Evolutionary conservation across 2,329 filamentous ascomycete species (phyloP).

Genomic region (Neurospora crassa): DNA sequence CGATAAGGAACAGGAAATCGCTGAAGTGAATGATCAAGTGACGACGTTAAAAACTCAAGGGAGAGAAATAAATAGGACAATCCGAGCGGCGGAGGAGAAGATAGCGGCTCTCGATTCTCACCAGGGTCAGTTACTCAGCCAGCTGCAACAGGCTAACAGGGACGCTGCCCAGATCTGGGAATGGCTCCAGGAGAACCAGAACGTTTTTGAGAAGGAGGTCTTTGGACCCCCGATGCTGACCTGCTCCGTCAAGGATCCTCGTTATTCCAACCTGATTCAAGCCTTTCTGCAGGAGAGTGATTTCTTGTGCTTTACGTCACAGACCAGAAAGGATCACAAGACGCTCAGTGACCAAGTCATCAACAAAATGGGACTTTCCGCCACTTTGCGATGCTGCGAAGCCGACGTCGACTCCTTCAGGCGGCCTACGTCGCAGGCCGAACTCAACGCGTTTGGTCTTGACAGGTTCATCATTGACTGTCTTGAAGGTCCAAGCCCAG

Average conservation of each 20-base stretch:
- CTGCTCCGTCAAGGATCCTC: constrained; percentile 67
- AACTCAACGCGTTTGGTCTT: constrained; percentile 54
- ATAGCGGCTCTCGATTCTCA: constrained; percentile 59
- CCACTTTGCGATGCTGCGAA: constrained; percentile 59
- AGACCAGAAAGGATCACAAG: constrained; percentile 65
- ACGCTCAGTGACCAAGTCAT: constrained; percentile 58
- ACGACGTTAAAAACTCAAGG: constrained; percentile 30
- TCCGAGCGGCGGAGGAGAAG: constrained; percentile 33
- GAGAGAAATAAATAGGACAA: constrained; percentile 28
- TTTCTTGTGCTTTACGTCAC: constrained; percentile 63
- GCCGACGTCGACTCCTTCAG: constrained; percentile 44
- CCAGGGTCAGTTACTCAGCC: constrained; percentile 61
- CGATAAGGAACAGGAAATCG: constrained; percentile 37
- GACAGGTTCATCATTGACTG: constrained; percentile 74
- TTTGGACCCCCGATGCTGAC: constrained; percentile 73
- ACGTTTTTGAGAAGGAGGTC: constrained; percentile 63
- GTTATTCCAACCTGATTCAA: constrained; percentile 50
- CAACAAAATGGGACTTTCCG: constrained; percentile 53
- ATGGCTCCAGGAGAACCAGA: constrained; percentile 68
- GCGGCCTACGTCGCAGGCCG: constrained; percentile 42
- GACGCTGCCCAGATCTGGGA: constrained; percentile 66
- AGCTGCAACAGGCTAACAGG: constrained; percentile 48
- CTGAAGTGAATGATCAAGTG: constrained; percentile 22
- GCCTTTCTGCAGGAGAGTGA: constrained; percentile 40
- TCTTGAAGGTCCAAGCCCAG: constrained; percentile 68